These are phyloP conservation scores for Blastobotrys indianensis DNA, from an alignment of 1,139 yeast species.

Conservation along the genomic window DNA sequence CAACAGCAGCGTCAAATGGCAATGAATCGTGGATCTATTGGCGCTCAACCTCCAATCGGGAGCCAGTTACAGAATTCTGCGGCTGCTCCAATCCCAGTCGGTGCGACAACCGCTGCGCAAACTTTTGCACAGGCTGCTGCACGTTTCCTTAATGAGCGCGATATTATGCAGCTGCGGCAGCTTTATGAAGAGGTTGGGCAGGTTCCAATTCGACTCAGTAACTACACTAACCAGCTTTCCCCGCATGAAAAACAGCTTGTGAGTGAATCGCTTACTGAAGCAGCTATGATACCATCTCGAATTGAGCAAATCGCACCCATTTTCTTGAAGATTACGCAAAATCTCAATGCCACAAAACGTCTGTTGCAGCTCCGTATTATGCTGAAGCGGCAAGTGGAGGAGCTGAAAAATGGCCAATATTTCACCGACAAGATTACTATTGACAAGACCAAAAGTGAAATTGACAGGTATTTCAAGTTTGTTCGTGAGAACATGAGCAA, in stretches of 20 bases:
- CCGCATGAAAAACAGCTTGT: slow-evolving; percentile 62
- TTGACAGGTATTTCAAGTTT: slow-evolving; percentile 67
- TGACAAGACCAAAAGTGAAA: slow-evolving; percentile 64
- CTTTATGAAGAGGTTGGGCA: slow-evolving; percentile 64
- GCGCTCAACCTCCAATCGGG: slow-evolving; percentile 10
- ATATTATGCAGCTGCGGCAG: slow-evolving; percentile 50
- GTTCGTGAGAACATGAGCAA: slow-evolving; percentile 49
- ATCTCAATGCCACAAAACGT: slow-evolving; percentile 67
- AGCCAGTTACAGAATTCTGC: too few relatives aligned
- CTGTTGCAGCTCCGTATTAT: slow-evolving; percentile 73
- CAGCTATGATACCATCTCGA: slow-evolving; percentile 58
- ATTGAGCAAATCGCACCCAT: slow-evolving; percentile 75
- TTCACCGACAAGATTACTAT: slow-evolving; percentile 64
- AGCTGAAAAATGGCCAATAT: slow-evolving; percentile 54
- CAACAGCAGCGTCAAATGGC: slow-evolving; percentile 16
- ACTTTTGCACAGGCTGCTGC: too few relatives aligned
- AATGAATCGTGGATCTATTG: slow-evolving; percentile 16
- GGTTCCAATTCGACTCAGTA: slow-evolving; percentile 60
- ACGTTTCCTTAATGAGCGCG: slow-evolving; percentile 36
- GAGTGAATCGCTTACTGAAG: slow-evolving; percentile 49
- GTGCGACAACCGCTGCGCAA: too few relatives aligned
- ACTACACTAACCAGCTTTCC: slow-evolving; percentile 54
- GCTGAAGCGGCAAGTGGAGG: slow-evolving; percentile 71
- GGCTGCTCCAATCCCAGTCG: too few relatives aligned
- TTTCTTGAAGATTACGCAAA: slow-evolving; percentile 67